Evolutionary conservation across 2,329 filamentous ascomycete species (phyloP).

Genomic region (Sordariomycetes sp.): DNA sequence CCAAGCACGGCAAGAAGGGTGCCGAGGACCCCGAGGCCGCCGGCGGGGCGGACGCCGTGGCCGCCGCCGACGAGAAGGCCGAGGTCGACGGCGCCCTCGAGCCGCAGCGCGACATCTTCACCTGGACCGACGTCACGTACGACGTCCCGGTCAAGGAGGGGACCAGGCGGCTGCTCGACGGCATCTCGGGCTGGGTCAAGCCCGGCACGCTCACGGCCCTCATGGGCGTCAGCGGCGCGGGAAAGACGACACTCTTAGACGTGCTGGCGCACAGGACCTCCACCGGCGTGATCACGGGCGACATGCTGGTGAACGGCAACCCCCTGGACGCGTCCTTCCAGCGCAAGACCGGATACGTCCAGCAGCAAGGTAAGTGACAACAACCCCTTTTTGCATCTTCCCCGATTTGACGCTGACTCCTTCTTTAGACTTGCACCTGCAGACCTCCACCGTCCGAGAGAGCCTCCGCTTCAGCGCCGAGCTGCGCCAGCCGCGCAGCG

Average conservation of each 20-base stretch:
- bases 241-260: conserved; percentile 57
- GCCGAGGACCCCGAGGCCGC: conserved; percentile 17
- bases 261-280: conserved; percentile 58
- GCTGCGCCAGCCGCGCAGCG: conserved; percentile 42
- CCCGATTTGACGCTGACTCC: neutral
- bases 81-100: conserved; percentile 17
- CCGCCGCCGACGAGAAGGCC: conserved; percentile 25
- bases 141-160: conserved; percentile 49
- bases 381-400: neutral
- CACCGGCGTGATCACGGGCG: conserved; percentile 59
- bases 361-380: conserved; percentile 49
- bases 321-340: conserved; percentile 58
- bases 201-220: conserved; percentile 62
- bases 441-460: conserved; percentile 44
- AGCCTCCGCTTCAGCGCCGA: conserved; percentile 44
- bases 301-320: conserved; percentile 61
- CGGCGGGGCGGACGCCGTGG: conserved; percentile 40
- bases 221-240: conserved; percentile 39
- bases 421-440: conserved; percentile 38
- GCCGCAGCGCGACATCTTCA: conserved; percentile 52
- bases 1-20: conserved; percentile 18
- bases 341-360: conserved; percentile 61
- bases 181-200: conserved; percentile 66
- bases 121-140: conserved; percentile 68
- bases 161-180: conserved; percentile 53